Conservation (phyloP, 192 early-diverging fungal species). For the Backusella tarrabulga region DNA sequence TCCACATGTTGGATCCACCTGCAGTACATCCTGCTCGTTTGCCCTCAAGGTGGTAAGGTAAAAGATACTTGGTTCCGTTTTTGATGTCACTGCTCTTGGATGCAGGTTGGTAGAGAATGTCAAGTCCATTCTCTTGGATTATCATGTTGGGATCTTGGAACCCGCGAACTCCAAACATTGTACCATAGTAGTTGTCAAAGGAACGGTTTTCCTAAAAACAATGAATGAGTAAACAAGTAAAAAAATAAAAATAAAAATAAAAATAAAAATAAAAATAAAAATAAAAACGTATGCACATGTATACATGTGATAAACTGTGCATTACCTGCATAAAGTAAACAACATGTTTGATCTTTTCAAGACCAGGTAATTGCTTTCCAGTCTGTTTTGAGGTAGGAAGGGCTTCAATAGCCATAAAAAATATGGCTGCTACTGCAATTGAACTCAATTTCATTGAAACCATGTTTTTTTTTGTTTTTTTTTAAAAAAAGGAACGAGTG, state of each 20-base stretch:
- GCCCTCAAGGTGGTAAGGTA: constrained; percentile 24
- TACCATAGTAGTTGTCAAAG: constrained; percentile 28
- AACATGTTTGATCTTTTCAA: constrained; percentile 31
- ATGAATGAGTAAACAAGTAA: not conserved
- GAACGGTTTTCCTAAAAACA: constrained; percentile 18
- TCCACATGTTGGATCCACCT: constrained; percentile 29
- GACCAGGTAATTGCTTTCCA: not conserved
- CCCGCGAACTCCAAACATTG: constrained; percentile 20
- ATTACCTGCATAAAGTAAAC: constrained; percentile 30
- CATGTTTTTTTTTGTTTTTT: not conserved
- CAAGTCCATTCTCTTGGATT: constrained; percentile 21
- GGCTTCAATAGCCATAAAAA: not conserved
- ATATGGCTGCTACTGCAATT: not conserved
- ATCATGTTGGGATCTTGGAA: constrained; percentile 21
- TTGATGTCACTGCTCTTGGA: constrained; percentile 12
- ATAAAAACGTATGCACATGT: too few relatives aligned
- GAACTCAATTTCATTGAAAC: not conserved
- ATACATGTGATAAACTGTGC: not conserved
- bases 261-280: too few relatives aligned
- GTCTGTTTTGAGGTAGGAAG: not conserved
- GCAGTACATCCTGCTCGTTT: constrained; percentile 27
- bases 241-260: too few relatives aligned
- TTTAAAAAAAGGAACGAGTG: not conserved
- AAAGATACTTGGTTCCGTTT: constrained; percentile 22
- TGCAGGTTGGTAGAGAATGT: constrained; percentile 25